Evolutionary conservation across 495 filamentous ascomycete genomes (phyloP).

Genomic region (Lepraria neglecta): DNA sequence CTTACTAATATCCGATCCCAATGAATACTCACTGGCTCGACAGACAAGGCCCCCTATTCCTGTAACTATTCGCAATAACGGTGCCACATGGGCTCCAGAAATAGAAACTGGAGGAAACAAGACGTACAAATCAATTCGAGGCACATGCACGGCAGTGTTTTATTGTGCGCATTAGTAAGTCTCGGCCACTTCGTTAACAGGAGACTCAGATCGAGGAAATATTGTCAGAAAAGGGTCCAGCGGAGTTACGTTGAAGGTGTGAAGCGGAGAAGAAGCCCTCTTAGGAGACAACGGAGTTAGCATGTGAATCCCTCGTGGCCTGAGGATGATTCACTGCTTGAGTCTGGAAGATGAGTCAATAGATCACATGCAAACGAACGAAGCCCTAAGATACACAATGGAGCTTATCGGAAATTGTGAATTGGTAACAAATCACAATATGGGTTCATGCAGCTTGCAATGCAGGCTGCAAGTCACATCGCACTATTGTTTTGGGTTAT

Average conservation of each 20-base stretch:
- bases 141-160: background rate
- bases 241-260: background rate
- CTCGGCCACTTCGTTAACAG: too few species aligned
- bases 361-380: background rate
- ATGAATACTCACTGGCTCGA: background rate
- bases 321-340: background rate
- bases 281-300: too few species aligned
- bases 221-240: background rate
- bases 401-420: conserved; percentile 16
- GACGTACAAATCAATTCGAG: background rate
- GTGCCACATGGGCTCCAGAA: conserved; percentile 10
- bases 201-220: background rate
- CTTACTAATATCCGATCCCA: background rate
- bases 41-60: background rate
- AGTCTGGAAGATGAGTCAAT: background rate
- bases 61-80: background rate
- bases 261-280: background rate
- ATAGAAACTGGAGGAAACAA: background rate
- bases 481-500: background rate
- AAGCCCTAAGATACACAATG: conserved; percentile 16
- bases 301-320: background rate
- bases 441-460: conserved; percentile 14
- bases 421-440: conserved; percentile 15
- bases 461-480: conserved; percentile 13
- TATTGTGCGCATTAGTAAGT: background rate